Base-by-base conservation (phyloP, 139 green algal species). In the Chlamydomonas sp. region DNA sequence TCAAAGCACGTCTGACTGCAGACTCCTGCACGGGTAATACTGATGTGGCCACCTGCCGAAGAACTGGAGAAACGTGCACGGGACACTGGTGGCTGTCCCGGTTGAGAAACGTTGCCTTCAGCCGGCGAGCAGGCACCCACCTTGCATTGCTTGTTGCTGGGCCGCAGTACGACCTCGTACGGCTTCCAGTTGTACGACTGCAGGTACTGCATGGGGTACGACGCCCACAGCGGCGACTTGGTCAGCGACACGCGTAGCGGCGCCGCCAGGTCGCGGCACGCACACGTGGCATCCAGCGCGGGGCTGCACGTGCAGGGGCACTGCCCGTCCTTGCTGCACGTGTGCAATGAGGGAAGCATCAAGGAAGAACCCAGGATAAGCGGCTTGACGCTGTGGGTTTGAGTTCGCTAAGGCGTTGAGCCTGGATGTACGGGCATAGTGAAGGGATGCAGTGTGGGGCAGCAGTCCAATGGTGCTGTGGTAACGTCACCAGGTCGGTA, bases 221-320 rank as follows among this genome's bases (percentile, higher is more conserved):
- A 88, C 2, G 93, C 92, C 78, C 85, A 95, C 20, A 97, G 91
- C 2, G 95, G 89, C 0, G 89, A 88, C 89, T 97, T 98, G 5
- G 86, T 94, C 0, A 97, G 57, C 0, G 66, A 90, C 3, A 98
- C 90, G 1, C 66, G 89, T 4, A 98, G 77, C 0, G 89, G 88
- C n/a, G 89, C 18, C 0, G 78, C 73, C 61, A 98, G 83, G 87
- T 98, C 95, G 12, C 94, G 92, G 87, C 96, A 98, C 14, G 20
- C 77, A 87, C 96, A 98, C 58, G 0, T 73, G 0, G 85, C 6
- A 69, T 98, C 96, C 0, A 84, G 87, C 0, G 90, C 92, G 57
- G 97, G 96, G 86, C 95, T 93, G 92, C 96, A 98, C 60, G 75
- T 90, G 90, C 96, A 98, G 57, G 96, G 96, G 86, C 96, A 98